phyloP scores from a whole-genome alignment of 176 grass and related monocot genomes.

The Hyparrhenia diplandra region DNA sequence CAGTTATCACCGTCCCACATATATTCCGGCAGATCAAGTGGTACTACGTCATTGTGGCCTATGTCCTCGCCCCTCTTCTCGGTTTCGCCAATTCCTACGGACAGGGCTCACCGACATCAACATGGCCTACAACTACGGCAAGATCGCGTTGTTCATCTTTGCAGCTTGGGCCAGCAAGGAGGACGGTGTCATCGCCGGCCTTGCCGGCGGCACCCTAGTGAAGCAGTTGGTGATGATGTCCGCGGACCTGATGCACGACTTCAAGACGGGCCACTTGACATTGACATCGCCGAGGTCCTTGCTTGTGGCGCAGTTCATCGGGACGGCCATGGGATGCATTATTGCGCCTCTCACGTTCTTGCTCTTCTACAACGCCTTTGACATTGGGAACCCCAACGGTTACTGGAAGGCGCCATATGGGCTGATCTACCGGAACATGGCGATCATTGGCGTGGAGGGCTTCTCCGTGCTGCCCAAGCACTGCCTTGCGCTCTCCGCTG shows the following conservation, averaged over 20 bases:
- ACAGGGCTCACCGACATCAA: constrained; percentile 89
- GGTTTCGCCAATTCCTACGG: constrained; percentile 75
- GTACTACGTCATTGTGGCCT: constrained; percentile 84
- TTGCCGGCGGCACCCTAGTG: constrained; percentile 54
- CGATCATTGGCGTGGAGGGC: constrained; percentile 79
- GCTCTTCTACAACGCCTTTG: constrained; percentile 92
- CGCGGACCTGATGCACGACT: constrained; percentile 81
- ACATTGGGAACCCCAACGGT: constrained; percentile 69
- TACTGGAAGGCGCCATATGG: constrained; percentile 85
- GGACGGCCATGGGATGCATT: constrained; percentile 77
- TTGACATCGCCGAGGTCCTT: constrained; percentile 77
- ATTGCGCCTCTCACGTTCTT: constrained; percentile 79
- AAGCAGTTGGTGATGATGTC: constrained; percentile 66
- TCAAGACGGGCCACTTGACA: constrained; percentile 82
- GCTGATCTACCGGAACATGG: constrained; percentile 91
- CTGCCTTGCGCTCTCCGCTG: constrained; percentile 60
- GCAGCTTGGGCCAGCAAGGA: constrained; percentile 66
- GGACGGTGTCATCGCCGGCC: constrained; percentile 61
- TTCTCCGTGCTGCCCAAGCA: constrained; percentile 60
- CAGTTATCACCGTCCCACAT: constrained; percentile 42
- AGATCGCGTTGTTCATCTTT: constrained; percentile 74
- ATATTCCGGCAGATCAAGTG: constrained; percentile 77
- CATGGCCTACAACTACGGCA: constrained; percentile 93
- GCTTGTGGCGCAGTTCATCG: constrained; percentile 61
- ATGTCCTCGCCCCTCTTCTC: constrained; percentile 58